Conservation (phyloP, 176 grass and related monocot species). For the Bromus sterilis region DNA sequence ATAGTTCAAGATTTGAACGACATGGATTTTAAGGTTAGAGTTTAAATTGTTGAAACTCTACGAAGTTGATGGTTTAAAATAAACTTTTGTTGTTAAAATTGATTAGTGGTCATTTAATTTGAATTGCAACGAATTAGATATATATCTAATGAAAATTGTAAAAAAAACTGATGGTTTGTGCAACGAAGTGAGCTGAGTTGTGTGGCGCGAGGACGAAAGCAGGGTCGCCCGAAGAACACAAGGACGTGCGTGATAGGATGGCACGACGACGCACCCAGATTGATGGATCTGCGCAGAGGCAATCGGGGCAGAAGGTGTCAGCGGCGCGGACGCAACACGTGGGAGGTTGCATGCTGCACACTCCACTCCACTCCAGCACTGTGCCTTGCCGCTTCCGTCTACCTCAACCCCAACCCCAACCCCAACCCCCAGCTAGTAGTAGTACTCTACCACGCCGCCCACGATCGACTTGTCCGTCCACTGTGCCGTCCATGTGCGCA, state of each 20-base stretch:
- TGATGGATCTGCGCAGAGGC: background rate
- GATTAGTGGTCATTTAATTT: too few species aligned
- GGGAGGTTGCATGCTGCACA: constrained; percentile 21
- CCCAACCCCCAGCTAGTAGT: too few species aligned
- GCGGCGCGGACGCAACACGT: constrained; percentile 12
- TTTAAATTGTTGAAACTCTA: too few species aligned
- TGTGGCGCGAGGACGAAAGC: background rate
- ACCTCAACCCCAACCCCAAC: background rate
- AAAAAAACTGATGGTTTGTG: too few species aligned
- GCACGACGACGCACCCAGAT: background rate
- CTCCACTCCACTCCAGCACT: background rate
- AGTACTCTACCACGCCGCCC: too few species aligned
- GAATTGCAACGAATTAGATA: too few species aligned
- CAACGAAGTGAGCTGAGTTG: too few species aligned
- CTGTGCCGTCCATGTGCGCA: background rate
- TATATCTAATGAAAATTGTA: too few species aligned
- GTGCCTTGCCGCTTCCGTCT: background rate
- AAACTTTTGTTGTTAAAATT: too few species aligned
- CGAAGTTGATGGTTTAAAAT: too few species aligned
- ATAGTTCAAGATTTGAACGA: too few species aligned
- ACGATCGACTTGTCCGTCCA: background rate
- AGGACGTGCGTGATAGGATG: background rate
- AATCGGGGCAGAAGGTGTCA: background rate
- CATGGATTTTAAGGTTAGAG: too few species aligned
- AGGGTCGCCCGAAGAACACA: background rate